A percentile compares a stretch with the other conserved stretches of the same genome.
Conservation (phyloP, 768 basidiomycete species). For the Amanita jacksonii region DNA sequence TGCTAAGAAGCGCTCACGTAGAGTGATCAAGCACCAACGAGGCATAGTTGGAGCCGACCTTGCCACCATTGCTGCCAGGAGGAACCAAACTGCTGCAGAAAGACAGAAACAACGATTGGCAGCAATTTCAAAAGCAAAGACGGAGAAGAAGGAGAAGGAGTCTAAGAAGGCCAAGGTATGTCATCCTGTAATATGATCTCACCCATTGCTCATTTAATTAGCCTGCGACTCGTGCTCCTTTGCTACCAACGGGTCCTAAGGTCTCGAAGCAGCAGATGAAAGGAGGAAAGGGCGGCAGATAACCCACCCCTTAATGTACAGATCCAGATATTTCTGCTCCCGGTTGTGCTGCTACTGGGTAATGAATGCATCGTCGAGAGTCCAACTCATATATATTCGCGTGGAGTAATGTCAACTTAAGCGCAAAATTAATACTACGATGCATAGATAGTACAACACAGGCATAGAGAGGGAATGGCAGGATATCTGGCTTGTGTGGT, state of each 20-base stretch:
- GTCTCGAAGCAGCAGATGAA: slow-evolving; percentile 96
- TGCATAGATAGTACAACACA: slow-evolving; percentile 11
- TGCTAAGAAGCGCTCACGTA: slow-evolving; percentile 96
- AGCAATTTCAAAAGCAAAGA: slow-evolving; percentile 91
- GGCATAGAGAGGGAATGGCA: not conserved
- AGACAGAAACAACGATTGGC: slow-evolving; percentile 72
- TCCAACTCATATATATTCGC: not conserved
- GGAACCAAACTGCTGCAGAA: slow-evolving; percentile 84
- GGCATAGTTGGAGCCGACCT: slow-evolving; percentile 98
- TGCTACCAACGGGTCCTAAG: slow-evolving; percentile 62
- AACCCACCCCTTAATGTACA: not conserved
- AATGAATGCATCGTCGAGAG: no score
- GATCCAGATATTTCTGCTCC: no score
- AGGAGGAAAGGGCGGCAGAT: slow-evolving; percentile 76
- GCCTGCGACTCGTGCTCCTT: slow-evolving; percentile 45
- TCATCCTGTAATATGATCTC: slow-evolving; percentile 4
- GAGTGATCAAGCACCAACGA: slow-evolving; percentile 95
- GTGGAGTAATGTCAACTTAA: not conserved
- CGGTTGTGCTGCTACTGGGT: no score
- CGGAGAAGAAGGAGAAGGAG: slow-evolving; percentile 96
- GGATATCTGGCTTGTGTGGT: not conserved
- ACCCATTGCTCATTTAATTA: slow-evolving; percentile 16
- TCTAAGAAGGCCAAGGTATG: slow-evolving; percentile 77
- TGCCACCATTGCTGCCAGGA: slow-evolving; percentile 79
- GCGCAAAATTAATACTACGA: slow-evolving; percentile 13